These are phyloP conservation scores for Phanerodontia chrysosporium DNA, from an alignment of 768 basidiomycete genomes.

Conservation along the genomic window DNA sequence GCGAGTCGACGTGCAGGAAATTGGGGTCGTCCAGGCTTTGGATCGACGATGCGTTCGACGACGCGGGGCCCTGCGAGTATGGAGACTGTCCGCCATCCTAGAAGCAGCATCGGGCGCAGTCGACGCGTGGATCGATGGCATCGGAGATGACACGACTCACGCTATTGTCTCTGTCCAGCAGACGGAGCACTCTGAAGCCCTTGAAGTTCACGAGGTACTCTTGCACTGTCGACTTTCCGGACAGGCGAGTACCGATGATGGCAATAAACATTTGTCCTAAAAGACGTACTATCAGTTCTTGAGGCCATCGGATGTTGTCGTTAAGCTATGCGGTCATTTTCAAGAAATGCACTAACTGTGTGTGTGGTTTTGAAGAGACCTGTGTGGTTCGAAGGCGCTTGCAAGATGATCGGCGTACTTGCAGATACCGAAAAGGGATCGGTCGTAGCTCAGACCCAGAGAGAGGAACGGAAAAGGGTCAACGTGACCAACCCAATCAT, in stretches of 20 bases:
- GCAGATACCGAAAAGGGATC: too few relatives aligned
- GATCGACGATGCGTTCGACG: not conserved
- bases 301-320: too few relatives aligned
- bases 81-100: slow-evolving; percentile 9
- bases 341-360: not conserved
- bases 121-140: not conserved
- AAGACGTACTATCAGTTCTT: too few relatives aligned
- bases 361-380: not conserved
- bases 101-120: too few relatives aligned
- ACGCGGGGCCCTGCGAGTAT: not conserved
- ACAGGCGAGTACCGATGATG: slow-evolving; percentile 26
- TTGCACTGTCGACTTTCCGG: slow-evolving; percentile 40
- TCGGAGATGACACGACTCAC: not conserved
- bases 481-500: too few relatives aligned
- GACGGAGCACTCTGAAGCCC: slow-evolving; percentile 40
- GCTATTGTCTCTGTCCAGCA: not conserved
- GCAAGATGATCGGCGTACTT: too few relatives aligned
- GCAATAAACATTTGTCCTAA: slow-evolving; percentile 28
- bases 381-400: not conserved
- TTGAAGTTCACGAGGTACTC: slow-evolving; percentile 56
- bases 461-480: too few relatives aligned
- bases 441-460: too few relatives aligned
- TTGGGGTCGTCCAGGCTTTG: slow-evolving; percentile 1
- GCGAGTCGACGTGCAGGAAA: not conserved
- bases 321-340: too few relatives aligned